These are phyloP conservation scores for Carex myosuroides DNA, from an alignment of 176 grass and related monocot genomes.

Conservation along the genomic window DNA sequence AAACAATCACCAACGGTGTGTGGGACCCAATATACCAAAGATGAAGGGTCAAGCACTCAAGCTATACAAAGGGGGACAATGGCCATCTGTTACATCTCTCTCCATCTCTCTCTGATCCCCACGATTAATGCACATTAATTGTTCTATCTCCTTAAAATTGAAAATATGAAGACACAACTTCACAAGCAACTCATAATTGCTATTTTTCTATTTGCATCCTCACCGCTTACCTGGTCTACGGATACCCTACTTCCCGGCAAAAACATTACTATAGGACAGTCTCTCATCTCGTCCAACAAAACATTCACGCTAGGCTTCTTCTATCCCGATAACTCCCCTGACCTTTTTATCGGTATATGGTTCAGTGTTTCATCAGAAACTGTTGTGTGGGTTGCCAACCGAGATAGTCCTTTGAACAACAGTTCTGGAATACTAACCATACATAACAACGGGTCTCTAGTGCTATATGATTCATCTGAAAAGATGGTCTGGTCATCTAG, in stretches of 20 bases:
- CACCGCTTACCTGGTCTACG: neutral
- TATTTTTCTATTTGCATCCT: neutral
- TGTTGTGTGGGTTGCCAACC: slow-evolving; percentile 46
- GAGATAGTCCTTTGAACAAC: slow-evolving; percentile 17
- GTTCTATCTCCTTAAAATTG: neutral
- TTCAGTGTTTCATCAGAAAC: neutral
- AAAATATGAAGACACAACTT: neutral
- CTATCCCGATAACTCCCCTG: neutral
- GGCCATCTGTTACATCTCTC: no score
- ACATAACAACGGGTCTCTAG: neutral
- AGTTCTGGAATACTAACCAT: slow-evolving; percentile 4
- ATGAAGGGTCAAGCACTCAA: neutral
- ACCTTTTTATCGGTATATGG: slow-evolving; percentile 32
- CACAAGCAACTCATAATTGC: neutral
- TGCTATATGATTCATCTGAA: neutral
- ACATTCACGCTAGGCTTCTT: slow-evolving; percentile 46
- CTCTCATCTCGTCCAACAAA: slow-evolving; percentile 18
- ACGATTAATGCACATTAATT: neutral
- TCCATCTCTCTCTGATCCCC: neutral
- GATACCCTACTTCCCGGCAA: neutral
- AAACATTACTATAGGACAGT: slow-evolving; percentile 19
- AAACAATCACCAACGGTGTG: neutral
- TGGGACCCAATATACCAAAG: neutral
- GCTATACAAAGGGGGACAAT: neutral
- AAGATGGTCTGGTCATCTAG: neutral